A percentile compares a stretch with the other conserved stretches of the same genome.
These are phyloP conservation scores for Friedmanniomyces endolithicus DNA, from an alignment of 495 filamentous ascomycete species.

Conservation along the genomic window DNA sequence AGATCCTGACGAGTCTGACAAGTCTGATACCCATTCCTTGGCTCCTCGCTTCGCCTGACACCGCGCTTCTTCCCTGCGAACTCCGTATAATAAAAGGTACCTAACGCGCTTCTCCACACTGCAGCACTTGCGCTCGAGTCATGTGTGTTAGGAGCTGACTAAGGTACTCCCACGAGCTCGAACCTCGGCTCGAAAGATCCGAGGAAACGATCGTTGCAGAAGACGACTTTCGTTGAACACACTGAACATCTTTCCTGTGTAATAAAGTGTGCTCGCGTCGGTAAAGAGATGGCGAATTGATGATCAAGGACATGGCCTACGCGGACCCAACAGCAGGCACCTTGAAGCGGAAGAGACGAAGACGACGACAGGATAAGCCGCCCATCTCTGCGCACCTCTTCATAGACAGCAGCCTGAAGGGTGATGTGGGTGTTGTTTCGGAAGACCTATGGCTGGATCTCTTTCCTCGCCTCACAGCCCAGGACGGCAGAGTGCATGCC, in stretches of 20 bases:
- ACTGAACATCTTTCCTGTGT: too few species aligned
- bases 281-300: too few species aligned
- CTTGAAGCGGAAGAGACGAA: constrained; percentile 38
- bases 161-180: neutral
- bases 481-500: constrained; percentile 36
- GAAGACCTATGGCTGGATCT: constrained; percentile 74
- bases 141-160: neutral
- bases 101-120: neutral
- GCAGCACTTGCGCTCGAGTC: neutral
- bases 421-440: constrained; percentile 77
- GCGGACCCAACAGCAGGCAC: constrained; percentile 3
- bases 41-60: too few species aligned
- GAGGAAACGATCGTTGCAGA: neutral
- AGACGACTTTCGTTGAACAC: too few species aligned
- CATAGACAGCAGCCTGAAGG: constrained; percentile 71
- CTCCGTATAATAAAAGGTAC: too few species aligned
- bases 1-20: too few species aligned
- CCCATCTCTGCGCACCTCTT: constrained; percentile 51
- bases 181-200: neutral
- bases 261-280: too few species aligned
- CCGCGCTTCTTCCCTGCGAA: neutral
- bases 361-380: constrained; percentile 38
- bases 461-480: constrained; percentile 44
- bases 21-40: too few species aligned
- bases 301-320: constrained; percentile 15